Base-by-base conservation (phyloP, 1,284 basidiomycete species). In the Cutaneotrichosporon dermatis region DNA sequence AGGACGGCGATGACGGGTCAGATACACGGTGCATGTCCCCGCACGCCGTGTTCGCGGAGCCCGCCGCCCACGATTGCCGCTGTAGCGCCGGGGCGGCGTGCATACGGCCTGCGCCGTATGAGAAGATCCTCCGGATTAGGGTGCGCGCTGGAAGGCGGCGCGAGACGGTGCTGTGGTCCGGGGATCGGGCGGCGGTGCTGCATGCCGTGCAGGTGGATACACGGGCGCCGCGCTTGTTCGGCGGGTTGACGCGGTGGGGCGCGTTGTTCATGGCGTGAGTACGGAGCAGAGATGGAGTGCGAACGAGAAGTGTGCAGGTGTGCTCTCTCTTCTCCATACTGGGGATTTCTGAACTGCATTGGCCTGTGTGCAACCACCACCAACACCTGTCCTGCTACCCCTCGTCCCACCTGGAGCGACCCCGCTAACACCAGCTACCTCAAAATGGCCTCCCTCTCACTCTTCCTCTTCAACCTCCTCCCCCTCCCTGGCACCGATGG, bases 401-500 rank as follows among this genome's bases (percentile, higher is more conserved):
- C 25, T 25, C 25, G 25, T 25, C 25, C 25, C 25, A 25, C 25
- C 25, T 25, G 25, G 25, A 25, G 25, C 25, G 25, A 25, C 39
- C 1, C 12, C 33, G 40, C 58, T 59, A 39, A 62, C 13, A 25
- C 9, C 59, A 76, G 73, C 6, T 76, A 77, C 59, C 54, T 72
- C 51, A 63, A 66, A 8, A 68, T 68, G n/a, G 69, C 73, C 13
- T 61, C 73, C 0, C 51, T 76, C 5, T 77, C 75, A 3, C 62
- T 77, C 15, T 75, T 70, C 66, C 55, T 77, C 12, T 70, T 77
- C 70, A 77, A 77, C 62, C 70, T 77, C 50, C 69, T 77, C 34
- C 74, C 75, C 0, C 58, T 77, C 5, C 75, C 75, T 3, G 55
- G 63, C 12, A 69, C 75, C 12, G 75, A 77, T 58, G 75, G 75